Percentiles rank a stretch among this genome's conserved stretches.
Evolutionary conservation across 352 stramenopile species (phyloP).

Genomic region (Phytophthora fragariae): DNA sequence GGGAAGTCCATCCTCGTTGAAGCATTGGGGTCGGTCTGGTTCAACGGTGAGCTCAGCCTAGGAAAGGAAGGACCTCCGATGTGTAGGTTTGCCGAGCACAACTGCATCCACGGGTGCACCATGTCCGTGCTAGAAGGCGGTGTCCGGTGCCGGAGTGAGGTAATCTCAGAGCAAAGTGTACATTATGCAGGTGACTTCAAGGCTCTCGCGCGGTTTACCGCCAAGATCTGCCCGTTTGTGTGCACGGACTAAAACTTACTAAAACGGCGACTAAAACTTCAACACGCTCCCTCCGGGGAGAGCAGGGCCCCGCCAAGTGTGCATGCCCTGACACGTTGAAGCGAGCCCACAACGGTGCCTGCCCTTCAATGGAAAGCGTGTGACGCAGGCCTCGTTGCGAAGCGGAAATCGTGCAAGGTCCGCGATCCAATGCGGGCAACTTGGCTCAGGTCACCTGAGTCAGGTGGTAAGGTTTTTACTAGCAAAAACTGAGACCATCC

Average conservation of each 20-base stretch:
- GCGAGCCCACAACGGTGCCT: conserved; percentile 13
- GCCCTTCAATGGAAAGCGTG: conserved; percentile 33
- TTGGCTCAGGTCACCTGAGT: not conserved
- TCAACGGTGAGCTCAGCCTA: conserved; percentile 11
- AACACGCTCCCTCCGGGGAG: not conserved
- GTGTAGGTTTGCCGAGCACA: not conserved
- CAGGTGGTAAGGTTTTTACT: conserved; percentile 21
- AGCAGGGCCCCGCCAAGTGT: not conserved
- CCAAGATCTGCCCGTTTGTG: not conserved
- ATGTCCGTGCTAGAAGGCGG: too few species aligned
- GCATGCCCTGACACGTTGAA: conserved; percentile 30
- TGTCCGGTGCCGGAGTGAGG: not conserved
- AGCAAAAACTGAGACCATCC: conserved; percentile 40
- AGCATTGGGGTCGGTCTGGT: conserved; percentile 12
- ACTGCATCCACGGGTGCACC: not conserved
- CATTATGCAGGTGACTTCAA: not conserved
- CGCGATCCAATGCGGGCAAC: not conserved
- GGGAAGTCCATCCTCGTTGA: conserved; percentile 42
- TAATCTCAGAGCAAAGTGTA: not conserved
- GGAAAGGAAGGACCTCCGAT: not conserved
- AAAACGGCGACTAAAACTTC: conserved; percentile 23
- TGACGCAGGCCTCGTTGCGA: conserved; percentile 31
- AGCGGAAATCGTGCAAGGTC: conserved; percentile 5
- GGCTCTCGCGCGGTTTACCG: not conserved
- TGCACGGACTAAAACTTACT: conserved; percentile 13